Evolutionary conservation across 225 moss, liverwort and hornwort genomes (phyloP), one percentile per base, ranked within the genome.

Genomic region (Polytrichum formosum): DNA sequence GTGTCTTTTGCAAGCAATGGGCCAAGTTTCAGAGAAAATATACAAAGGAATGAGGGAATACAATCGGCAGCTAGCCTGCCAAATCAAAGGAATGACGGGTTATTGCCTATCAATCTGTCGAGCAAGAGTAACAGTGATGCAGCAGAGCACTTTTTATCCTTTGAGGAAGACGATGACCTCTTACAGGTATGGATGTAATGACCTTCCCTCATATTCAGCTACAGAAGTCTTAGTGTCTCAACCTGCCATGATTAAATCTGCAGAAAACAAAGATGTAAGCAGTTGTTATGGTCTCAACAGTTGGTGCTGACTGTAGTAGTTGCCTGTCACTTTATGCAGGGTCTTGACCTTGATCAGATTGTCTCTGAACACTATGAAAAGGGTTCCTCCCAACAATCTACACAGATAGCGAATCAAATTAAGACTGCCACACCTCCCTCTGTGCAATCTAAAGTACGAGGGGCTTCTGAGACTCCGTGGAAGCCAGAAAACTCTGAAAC

Each of bases 321-420:
- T 58, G 58, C 21, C 21, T 58, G 53, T 8, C 33, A 8, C 56
- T 53, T 28, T 63, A 35, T 77, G 67, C 88, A 97, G 97, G 86
- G 78, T 70, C 92, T 94, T 69, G 97, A 97, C 78, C 77, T 97
- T 68, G 97, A 97, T 72, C 94, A 94, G 79, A 94, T 97, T 25
- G 88, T 97, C 18, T 94, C 94, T 64, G 83, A 94, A 72, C 97
- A 97, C 67, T 97, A 97, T 63, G 92, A 90, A 72, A 97, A 84
- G 71, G 92, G 94, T 68, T 92, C 79, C 67, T 79, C 89, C 61
- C 93, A 91, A 75, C 86, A 85, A 67, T 79, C 75, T 56, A 73
- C 74, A 25, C 87, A 81, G 64, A 70, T 75, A 68, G 75, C 84
- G 28, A 81, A 70, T 35, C 73, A 67, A 67, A 65, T 65, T 64